These are phyloP conservation scores for Yamadazyma conglobata DNA, from an alignment of 1,139 yeast species.

Conservation along the genomic window DNA sequence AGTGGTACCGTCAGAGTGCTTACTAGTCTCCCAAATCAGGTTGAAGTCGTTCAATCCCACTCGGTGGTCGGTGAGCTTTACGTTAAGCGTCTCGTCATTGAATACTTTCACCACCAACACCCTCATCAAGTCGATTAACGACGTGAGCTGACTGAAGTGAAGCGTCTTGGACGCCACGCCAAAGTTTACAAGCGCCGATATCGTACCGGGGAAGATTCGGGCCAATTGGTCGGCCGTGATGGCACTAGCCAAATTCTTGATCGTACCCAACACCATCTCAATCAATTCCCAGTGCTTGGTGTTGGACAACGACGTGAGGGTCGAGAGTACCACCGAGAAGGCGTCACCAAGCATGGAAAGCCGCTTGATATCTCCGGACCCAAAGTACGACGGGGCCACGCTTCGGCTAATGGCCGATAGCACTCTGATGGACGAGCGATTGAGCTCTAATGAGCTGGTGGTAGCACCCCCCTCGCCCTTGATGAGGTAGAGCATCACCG, in stretches of 20 bases:
- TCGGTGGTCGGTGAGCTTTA: slow-evolving; percentile 10
- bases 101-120: slow-evolving; percentile 25
- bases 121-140: slow-evolving; percentile 22
- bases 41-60: slow-evolving; percentile 17
- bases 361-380: slow-evolving; percentile 8
- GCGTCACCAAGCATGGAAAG: slow-evolving; percentile 15
- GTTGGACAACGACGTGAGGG: slow-evolving; percentile 3
- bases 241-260: slow-evolving; percentile 14
- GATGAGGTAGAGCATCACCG: slow-evolving; percentile 29
- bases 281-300: slow-evolving; percentile 18
- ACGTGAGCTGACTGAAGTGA: slow-evolving; percentile 22
- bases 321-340: slow-evolving; percentile 9
- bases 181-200: slow-evolving; percentile 32
- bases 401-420: slow-evolving; percentile 4
- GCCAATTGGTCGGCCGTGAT: slow-evolving; percentile 31
- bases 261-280: slow-evolving; percentile 12
- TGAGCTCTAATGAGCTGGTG: slow-evolving; percentile 18
- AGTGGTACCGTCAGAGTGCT: slow-evolving; percentile 6
- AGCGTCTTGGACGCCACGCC: slow-evolving; percentile 21
- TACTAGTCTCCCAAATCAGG: slow-evolving; percentile 18
- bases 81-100: slow-evolving; percentile 23
- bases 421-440: slow-evolving; percentile 15
- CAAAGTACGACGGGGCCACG: slow-evolving; percentile 1
- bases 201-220: slow-evolving; percentile 39
- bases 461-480: slow-evolving; percentile 12